Base-by-base conservation (phyloP, 257 asterid species). In the Solanum paucissectum region DNA sequence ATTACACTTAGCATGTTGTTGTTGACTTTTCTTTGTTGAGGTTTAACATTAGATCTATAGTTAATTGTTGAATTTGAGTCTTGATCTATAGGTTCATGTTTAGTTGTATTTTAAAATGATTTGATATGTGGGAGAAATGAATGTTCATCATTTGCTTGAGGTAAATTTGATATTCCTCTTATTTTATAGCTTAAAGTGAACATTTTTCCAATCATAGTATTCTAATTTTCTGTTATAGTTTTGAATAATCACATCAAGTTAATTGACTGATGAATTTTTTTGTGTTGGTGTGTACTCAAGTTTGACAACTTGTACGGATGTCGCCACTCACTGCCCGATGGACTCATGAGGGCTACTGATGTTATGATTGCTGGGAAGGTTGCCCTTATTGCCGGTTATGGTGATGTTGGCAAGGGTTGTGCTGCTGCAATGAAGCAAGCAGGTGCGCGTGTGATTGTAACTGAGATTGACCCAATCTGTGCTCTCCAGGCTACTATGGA, bases 401-500 rank as follows among this genome's bases (percentile, higher is more conserved):
- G 94, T 76, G 95, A 93, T 88, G 95, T 93, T 0, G 95, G 94
- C 23, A 93, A 93, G 93, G 95, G 95, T 11, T 93, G 95, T 84
- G 95, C 94, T n/a, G 90, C 94, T 27, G 95, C 95, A 75, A 9
- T 93, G 91, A 93, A 93, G 55, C 93, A 92, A 84, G 95, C 93
- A 10, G 94, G 95, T 44, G 95, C 95, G 0, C 94, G 95, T 33
- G 94, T 93, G 60, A 89, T 93, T 6, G 95, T 93, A 72, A 92
- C 94, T 2, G 95, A 93, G 90, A 92, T 93, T 81, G 95, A 93
- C 87, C 95, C 95, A 7, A 92, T 93, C 86, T 93, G 95, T 76
- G 94, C 95, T 21, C 95, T 93, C 71, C 95, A 93, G 87, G 94
- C 95, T 38, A 89, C 89, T 44, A 93, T 93, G 95, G 95, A 93